Conservation (phyloP, 202 grass and related monocot genomes). For the Eragrostis tef region DNA sequence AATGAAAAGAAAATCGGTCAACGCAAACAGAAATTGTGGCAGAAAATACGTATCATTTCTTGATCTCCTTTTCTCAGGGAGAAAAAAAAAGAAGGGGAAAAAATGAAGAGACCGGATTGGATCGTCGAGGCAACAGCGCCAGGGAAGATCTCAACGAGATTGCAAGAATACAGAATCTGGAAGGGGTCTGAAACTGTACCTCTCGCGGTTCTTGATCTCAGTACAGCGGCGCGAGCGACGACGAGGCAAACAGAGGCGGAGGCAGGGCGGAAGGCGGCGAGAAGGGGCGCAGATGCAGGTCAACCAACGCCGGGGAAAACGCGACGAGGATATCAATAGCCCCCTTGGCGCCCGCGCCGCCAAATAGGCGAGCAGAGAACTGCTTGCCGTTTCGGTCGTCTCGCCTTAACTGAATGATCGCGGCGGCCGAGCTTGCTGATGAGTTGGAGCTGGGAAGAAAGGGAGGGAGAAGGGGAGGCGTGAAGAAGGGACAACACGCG, state of each 20-base stretch:
- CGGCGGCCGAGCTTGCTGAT: conserved; percentile 22
- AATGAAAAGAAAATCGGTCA: too few species aligned
- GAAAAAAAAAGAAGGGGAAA: too few species aligned
- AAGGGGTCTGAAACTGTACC: background rate
- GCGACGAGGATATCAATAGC: background rate
- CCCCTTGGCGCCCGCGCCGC: background rate
- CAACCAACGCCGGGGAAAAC: background rate
- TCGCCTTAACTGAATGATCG: background rate
- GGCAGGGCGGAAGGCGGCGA: background rate
- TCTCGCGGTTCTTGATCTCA: background rate
- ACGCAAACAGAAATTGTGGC: too few species aligned
- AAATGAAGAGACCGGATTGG: background rate
- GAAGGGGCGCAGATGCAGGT: background rate
- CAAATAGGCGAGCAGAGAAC: background rate
- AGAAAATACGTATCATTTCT: too few species aligned
- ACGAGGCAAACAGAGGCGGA: background rate
- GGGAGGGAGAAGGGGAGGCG: background rate
- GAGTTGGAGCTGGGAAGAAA: background rate
- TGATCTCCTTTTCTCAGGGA: too few species aligned
- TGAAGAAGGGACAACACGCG: background rate
- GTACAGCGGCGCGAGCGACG: background rate
- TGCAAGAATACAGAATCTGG: background rate
- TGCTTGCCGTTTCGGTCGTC: background rate
- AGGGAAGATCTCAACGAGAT: background rate
- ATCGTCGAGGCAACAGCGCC: background rate